Base-by-base conservation (phyloP, 163 green algal species). In the Prototheca cutis region DNA sequence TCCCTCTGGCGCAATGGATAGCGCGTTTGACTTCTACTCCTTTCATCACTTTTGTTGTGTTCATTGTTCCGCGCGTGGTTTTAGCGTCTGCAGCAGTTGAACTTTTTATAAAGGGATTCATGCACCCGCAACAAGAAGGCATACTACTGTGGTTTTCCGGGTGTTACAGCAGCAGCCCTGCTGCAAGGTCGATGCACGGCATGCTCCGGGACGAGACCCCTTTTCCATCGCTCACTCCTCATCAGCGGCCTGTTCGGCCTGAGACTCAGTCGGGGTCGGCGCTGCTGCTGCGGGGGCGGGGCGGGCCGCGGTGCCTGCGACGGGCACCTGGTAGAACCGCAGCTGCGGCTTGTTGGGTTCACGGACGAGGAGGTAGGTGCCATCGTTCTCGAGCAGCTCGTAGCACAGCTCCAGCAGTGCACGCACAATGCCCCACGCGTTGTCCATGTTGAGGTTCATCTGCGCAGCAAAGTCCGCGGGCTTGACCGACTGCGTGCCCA, bases 401-500 rank as follows among this genome's bases (percentile, higher is more conserved):
- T 78, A 65, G 67, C 65, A 81, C 55, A 93, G 63, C 68, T 95
- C 87, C 29, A 92, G 68, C 31, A 97, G 63, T 31, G 78, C 83
- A 4, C 77, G 73, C 54, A 95, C 79, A 48, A 98, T 94, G 71
- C 90, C 92, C 91, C 91, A 98, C 71, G 86, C 90, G 84, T 95
- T 95, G 64, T 94, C 85, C 72, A 94, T 84, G 62, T 78, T 89
- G 31, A 99, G 77, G 61, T 88, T 94, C 72, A 98, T 97, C 76
- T 97, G 91, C 30, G 59, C 60, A 23, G 91, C 89, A 64, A 96
- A 90, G 60, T 98, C 91, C 36, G 80, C 83, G 27, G 91, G 90
- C 80, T 97, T 97, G 74, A 82, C 89, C n/a, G 79, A 76, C 81
- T 95, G 84, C n/a, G 90, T 95, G 59, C 80, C 87, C 15, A 99